Evolutionary conservation across 139 green algal genomes (phyloP).

Genomic region (Zygnema circumcarinatum): DNA sequence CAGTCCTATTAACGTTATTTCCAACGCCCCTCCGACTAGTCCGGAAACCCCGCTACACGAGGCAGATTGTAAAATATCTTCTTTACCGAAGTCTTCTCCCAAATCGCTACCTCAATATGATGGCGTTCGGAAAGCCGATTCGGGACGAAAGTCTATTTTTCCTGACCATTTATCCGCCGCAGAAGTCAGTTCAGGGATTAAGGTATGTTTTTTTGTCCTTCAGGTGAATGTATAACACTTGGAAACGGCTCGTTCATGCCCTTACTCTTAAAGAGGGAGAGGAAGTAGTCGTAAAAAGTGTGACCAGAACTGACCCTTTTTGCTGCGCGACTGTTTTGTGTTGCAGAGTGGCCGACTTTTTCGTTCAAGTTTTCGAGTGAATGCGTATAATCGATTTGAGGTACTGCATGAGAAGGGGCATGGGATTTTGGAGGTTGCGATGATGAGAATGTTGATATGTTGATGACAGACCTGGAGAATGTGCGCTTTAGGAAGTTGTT

Average conservation of each 20-base stretch:
- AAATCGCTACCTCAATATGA: neutral
- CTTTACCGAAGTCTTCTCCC: neutral
- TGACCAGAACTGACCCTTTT: neutral
- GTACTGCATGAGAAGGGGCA: conserved; percentile 8
- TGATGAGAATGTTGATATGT: too few relatives aligned
- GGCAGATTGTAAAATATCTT: neutral
- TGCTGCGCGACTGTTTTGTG: conserved; percentile 16
- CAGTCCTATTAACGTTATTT: neutral
- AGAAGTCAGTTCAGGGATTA: neutral
- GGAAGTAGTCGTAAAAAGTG: too few relatives aligned
- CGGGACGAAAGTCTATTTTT: neutral
- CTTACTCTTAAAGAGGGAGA: neutral
- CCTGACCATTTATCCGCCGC: neutral
- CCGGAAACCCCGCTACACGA: neutral
- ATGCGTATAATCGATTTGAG: conserved; percentile 28
- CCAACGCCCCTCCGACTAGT: neutral
- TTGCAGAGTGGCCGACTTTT: conserved; percentile 25
- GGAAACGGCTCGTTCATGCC: neutral
- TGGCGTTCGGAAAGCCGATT: neutral
- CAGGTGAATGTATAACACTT: neutral
- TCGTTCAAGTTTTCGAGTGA: conserved; percentile 33
- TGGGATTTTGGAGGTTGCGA: too few relatives aligned
- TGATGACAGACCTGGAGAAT: too few relatives aligned
- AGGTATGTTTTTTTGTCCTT: neutral
- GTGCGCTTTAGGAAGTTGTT: neutral